Conservation (phyloP, 257 asterid species). For the Rauvolfia tetraphylla region DNA sequence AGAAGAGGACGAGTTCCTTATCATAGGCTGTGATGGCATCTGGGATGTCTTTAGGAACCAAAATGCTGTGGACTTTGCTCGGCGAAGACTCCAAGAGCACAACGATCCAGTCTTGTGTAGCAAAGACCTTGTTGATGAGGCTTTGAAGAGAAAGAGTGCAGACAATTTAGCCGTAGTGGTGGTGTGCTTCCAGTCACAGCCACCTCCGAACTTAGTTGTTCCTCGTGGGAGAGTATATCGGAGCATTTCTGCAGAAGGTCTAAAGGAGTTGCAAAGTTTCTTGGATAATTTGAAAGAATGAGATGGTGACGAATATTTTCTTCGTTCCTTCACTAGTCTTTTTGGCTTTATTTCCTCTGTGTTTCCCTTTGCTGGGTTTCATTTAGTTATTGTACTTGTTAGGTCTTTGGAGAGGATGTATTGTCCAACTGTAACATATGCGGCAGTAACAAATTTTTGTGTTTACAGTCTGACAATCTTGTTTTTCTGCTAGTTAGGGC, state of each 20-base stretch:
- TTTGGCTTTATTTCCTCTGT: constrained; percentile 23
- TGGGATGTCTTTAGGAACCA: constrained; percentile 98
- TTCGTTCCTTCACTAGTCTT: constrained; percentile 15
- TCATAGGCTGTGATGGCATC: constrained; percentile 87
- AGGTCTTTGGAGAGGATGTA: constrained; percentile 54
- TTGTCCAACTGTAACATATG: constrained; percentile 73
- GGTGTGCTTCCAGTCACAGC: constrained; percentile 72
- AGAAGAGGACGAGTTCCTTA: constrained; percentile 83
- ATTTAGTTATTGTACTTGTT: constrained; percentile 22
- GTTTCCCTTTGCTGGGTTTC: constrained; percentile 1
- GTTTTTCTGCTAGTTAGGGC: not conserved
- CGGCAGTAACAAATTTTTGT: constrained; percentile 39
- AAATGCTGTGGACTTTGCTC: constrained; percentile 95
- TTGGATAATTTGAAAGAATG: constrained; percentile 59
- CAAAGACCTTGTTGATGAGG: constrained; percentile 83
- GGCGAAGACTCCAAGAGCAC: constrained; percentile 85
- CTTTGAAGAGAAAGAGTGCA: constrained; percentile 79
- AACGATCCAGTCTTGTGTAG: constrained; percentile 74
- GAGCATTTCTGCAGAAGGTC: constrained; percentile 91
- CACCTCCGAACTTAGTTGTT: constrained; percentile 65
- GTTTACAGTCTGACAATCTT: not conserved
- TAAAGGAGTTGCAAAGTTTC: constrained; percentile 80
- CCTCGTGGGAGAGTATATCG: constrained; percentile 90
- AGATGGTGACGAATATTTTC: constrained; percentile 30
- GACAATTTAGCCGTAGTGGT: constrained; percentile 83